phyloP scores from a whole-genome alignment of 257 asterid species.

The Capsicum chinense region DNA sequence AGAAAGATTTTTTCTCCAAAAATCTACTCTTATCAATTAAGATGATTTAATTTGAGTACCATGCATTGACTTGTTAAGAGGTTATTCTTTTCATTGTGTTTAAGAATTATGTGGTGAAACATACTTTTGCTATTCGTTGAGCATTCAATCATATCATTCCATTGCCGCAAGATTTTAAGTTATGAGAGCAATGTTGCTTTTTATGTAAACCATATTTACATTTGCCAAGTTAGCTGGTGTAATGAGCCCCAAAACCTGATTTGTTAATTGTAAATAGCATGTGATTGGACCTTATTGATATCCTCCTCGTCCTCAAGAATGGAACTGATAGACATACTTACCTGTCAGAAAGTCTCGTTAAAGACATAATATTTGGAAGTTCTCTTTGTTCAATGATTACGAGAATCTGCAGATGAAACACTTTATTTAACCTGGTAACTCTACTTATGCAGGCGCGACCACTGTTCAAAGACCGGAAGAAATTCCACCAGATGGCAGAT shows the following conservation, averaged over 20 bases:
- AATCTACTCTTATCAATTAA: not conserved
- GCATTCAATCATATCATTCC: not conserved
- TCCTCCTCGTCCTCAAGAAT: not conserved
- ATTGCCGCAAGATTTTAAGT: not conserved
- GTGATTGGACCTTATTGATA: not conserved
- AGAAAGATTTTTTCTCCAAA: not conserved
- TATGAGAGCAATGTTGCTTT: not conserved
- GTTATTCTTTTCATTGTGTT: not conserved
- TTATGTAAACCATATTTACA: not conserved
- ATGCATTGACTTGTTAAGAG: not conserved
- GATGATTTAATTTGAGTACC: not conserved
- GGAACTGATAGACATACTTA: not conserved
- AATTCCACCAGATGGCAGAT: slow-evolving; percentile 67
- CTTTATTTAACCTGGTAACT: not conserved
- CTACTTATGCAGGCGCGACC: slow-evolving; percentile 59
- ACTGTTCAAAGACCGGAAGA: slow-evolving; percentile 62
- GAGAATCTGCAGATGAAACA: not conserved
- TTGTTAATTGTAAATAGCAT: not conserved
- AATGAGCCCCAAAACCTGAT: slow-evolving; percentile 6
- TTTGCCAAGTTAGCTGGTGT: not conserved
- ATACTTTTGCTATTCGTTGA: not conserved
- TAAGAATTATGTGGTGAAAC: not conserved
- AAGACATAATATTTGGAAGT: not conserved
- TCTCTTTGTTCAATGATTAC: not conserved
- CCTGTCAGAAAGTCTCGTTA: not conserved